phyloP scores from a whole-genome alignment of 495 filamentous ascomycete genomes.

The Aspergillus bridgeri region DNA sequence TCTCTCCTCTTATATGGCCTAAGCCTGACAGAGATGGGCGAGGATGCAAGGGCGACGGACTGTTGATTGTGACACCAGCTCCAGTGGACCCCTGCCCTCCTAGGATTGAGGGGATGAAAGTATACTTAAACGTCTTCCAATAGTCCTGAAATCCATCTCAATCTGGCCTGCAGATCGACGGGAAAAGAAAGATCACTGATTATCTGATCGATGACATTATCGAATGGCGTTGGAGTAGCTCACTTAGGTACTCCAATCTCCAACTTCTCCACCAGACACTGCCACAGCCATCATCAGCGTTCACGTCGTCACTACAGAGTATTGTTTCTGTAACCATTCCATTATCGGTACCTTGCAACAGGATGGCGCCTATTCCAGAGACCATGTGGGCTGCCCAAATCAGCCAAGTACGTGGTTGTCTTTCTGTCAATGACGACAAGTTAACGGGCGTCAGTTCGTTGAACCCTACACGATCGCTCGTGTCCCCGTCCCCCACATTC shows the following conservation, averaged over 20 bases:
- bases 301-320: not conserved
- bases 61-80: not conserved
- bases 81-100: not conserved
- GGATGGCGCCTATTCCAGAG: not conserved
- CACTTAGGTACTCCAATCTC: not conserved
- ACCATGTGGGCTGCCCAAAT: conserved; percentile 5
- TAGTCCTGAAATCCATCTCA: not conserved
- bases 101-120: no score
- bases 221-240: not conserved
- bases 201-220: not conserved
- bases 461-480: conserved; percentile 47
- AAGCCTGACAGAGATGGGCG: no score
- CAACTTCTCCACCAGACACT: not conserved
- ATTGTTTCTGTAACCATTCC: no score
- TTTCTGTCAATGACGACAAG: no score
- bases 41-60: not conserved
- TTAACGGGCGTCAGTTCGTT: conserved; percentile 34
- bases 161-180: not conserved
- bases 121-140: not conserved
- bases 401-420: not conserved
- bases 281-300: not conserved
- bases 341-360: not conserved
- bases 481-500: conserved; percentile 44
- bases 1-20: not conserved
- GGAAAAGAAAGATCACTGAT: not conserved